Base-by-base conservation (phyloP, 768 basidiomycete species). In the Guyanaporus albipodus region DNA sequence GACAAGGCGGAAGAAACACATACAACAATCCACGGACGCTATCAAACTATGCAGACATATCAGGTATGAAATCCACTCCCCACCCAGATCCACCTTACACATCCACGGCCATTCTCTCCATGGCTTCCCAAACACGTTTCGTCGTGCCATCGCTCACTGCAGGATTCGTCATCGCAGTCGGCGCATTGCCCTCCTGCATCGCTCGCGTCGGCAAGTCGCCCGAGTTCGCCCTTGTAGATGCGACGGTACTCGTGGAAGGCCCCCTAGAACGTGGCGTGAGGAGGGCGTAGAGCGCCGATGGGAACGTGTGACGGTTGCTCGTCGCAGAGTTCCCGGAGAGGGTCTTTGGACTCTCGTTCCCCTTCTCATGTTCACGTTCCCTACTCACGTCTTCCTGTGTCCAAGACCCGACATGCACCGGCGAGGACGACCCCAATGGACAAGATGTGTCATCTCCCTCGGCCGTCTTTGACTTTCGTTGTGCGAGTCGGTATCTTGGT, bases 91-190 rank as follows among this genome's bases (percentile, higher is more conserved):
- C 8, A 24, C 23, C 37, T 53, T 36, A 46, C n/a, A n/a, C 37
- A 48, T 55, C 50, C 24, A 64, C 50, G 7, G 28, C 60, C 60
- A 63, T 63, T 40, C 55, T 62, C 23, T 34, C 62, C 31, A 64
- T 43, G 4, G 52, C 58, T 46, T 57, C 50, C 55, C 35, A 53
- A 28, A 64, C 48, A 9, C 17, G 32, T 22, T 54, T 46, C 8
- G 52, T 19, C 22, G 41, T 15, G 12, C 48, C 48, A 12, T 57
- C 42, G 18, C 14, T 35, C 11, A n/a, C 23, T 8, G 14, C 24
- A 10, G 41, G 5, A 7, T 31, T 33, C 32, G n/a, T 34, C 15
- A 21, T 38, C 28, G 18, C n/a, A 8, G 24, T 31, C 1, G 34
- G 27, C 33, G 32, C 11, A 17, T n/a, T 24, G 18, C 31, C 42